Conservation (phyloP, 805 yeast genomes). For the Metschnikowia lachancei region DNA sequence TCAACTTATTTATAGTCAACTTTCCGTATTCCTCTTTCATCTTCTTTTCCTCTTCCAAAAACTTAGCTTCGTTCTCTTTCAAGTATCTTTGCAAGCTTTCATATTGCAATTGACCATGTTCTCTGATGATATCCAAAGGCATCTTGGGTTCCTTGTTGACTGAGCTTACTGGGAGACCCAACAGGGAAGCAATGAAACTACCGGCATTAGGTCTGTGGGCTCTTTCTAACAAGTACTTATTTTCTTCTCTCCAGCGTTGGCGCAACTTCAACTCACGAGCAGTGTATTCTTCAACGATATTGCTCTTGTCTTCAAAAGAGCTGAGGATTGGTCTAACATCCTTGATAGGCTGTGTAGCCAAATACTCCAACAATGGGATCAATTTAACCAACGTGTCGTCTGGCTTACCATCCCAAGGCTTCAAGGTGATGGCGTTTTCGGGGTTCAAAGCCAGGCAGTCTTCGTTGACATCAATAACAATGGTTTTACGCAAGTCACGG, state of each 20-base stretch:
- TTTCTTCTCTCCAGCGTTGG: slow-evolving; percentile 61
- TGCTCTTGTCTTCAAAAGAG: slow-evolving; percentile 63
- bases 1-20: slow-evolving; percentile 77
- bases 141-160: slow-evolving; percentile 56
- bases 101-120: slow-evolving; percentile 88
- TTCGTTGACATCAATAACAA: slow-evolving; percentile 75
- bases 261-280: slow-evolving; percentile 76
- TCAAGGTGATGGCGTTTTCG: slow-evolving; percentile 84
- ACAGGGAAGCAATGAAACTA: slow-evolving; percentile 55
- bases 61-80: slow-evolving; percentile 57
- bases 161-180: slow-evolving; percentile 57
- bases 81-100: slow-evolving; percentile 67
- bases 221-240: slow-evolving; percentile 33
- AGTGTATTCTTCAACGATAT: slow-evolving; percentile 76
- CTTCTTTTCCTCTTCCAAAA: slow-evolving; percentile 83
- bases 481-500: slow-evolving; percentile 81
- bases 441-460: slow-evolving; percentile 80
- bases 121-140: slow-evolving; percentile 87
- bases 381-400: slow-evolving; percentile 77
- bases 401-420: slow-evolving; percentile 82
- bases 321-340: slow-evolving; percentile 88
- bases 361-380: slow-evolving; percentile 91
- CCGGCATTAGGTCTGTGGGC: slow-evolving; percentile 40
- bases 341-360: slow-evolving; percentile 80
- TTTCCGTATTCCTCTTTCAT: slow-evolving; percentile 79